Percentiles rank a stretch among this genome's conserved stretches.
These are phyloP conservation scores for Abeoforma whisleri DNA, from an alignment of 78 protist genomes.

Conservation along the genomic window DNA sequence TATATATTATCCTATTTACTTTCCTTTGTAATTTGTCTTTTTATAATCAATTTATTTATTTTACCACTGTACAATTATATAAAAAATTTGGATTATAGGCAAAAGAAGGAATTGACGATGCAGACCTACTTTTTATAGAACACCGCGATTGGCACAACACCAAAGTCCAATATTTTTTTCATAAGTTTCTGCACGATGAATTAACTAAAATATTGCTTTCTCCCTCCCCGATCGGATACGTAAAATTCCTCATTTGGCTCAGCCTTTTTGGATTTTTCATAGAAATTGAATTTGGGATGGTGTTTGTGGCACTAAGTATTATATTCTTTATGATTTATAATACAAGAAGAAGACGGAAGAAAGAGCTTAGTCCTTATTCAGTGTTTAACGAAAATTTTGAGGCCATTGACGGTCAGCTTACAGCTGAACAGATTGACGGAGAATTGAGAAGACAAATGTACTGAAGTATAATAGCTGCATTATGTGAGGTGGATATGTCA, in stretches of 20 bases:
- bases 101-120: too few relatives aligned
- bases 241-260: constrained; percentile 29
- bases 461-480: not conserved
- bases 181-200: not conserved
- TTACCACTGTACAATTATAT: too few relatives aligned
- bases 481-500: constrained; percentile 4
- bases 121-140: too few relatives aligned
- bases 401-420: constrained; percentile 11
- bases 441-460: constrained; percentile 9
- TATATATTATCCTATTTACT: too few relatives aligned
- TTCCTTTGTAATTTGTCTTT: too few relatives aligned
- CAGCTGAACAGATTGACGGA: constrained; percentile 21
- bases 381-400: constrained; percentile 37
- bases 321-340: constrained; percentile 13
- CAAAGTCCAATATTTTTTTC: too few relatives aligned
- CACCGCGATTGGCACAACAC: too few relatives aligned
- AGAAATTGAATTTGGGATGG: constrained; percentile 32
- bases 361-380: constrained; percentile 23
- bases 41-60: too few relatives aligned
- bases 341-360: constrained; percentile 25
- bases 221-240: constrained; percentile 5
- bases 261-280: constrained; percentile 28
- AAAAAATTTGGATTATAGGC: too few relatives aligned
- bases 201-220: constrained; percentile 4
- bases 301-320: not conserved